A percentile compares a stretch with the other conserved stretches of the same genome.
Evolutionary conservation across 306 rosid species (phyloP).

Genomic region (Castanea sativa): DNA sequence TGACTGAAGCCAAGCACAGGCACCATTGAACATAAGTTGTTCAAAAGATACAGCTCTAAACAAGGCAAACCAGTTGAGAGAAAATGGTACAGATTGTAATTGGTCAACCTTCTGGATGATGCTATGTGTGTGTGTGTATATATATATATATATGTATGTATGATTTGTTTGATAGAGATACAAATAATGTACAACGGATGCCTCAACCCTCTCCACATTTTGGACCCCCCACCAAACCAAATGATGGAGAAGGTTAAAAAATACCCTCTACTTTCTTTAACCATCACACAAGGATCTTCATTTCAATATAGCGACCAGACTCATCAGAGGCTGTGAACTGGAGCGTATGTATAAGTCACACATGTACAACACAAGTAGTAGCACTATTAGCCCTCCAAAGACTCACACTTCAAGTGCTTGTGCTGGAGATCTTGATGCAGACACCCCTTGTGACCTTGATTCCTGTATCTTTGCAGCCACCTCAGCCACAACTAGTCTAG

Average conservation of each 20-base stretch:
- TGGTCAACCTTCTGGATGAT: slow-evolving; percentile 17
- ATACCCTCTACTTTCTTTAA: slow-evolving; percentile 34
- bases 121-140: background rate
- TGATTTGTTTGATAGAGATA: slow-evolving; percentile 34
- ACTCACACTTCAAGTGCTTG: slow-evolving; percentile 38
- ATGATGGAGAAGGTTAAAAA: slow-evolving; percentile 28
- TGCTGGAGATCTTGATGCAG: slow-evolving; percentile 27
- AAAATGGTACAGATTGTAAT: slow-evolving; percentile 16
- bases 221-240: background rate
- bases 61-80: slow-evolving; percentile 20
- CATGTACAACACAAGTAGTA: background rate
- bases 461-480: slow-evolving; percentile 70
- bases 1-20: background rate
- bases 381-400: background rate
- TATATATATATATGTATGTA: background rate
- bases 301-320: background rate
- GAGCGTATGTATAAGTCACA: slow-evolving; percentile 18
- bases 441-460: slow-evolving; percentile 44
- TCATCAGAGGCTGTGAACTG: slow-evolving; percentile 26
- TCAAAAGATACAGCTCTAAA: background rate
- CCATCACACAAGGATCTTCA: slow-evolving; percentile 6
- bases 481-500: slow-evolving; percentile 79
- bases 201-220: background rate
- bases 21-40: background rate
- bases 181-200: slow-evolving; percentile 2